Evolutionary conservation across 495 filamentous ascomycete species (phyloP).

Genomic region (Hamigera avellanea): DNA sequence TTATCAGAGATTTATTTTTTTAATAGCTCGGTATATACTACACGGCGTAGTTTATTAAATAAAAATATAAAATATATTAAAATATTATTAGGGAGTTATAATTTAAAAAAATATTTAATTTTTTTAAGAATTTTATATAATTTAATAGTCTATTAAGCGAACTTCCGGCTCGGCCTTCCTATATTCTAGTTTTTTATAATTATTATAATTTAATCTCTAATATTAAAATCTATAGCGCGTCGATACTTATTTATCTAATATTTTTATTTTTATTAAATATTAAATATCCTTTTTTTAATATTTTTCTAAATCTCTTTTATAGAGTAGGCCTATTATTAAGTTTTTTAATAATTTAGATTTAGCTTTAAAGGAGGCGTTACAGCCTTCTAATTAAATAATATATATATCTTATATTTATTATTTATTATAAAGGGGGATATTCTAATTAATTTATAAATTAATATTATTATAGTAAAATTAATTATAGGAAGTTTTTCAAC

Average conservation of each 20-base stretch:
- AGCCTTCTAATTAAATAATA: neutral
- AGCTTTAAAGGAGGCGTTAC: neutral
- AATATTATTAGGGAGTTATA: neutral
- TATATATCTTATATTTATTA: neutral
- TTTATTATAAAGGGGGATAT: neutral
- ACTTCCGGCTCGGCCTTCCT: neutral
- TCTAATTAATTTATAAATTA: neutral
- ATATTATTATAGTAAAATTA: conserved; percentile 6
- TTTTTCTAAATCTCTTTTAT: neutral
- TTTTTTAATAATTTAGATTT: neutral
- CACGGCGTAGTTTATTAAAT: conserved; percentile 3
- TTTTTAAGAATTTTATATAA: neutral
- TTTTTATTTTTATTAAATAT: neutral
- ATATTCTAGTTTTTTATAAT: conserved; percentile 1
- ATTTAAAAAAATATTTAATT: neutral
- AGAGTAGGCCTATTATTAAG: neutral
- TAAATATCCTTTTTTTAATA: neutral
- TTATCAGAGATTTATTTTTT: neutral
- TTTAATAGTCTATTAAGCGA: neutral
- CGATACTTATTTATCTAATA: neutral
- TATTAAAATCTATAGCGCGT: conserved; percentile 1
- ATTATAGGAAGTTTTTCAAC: conserved; percentile 6
- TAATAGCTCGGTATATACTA: neutral
- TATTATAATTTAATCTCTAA: conserved; percentile 1
- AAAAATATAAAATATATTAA: conserved; percentile 5